These are phyloP conservation scores for Lactarius evosmus DNA, from an alignment of 768 basidiomycete genomes.

Conservation along the genomic window DNA sequence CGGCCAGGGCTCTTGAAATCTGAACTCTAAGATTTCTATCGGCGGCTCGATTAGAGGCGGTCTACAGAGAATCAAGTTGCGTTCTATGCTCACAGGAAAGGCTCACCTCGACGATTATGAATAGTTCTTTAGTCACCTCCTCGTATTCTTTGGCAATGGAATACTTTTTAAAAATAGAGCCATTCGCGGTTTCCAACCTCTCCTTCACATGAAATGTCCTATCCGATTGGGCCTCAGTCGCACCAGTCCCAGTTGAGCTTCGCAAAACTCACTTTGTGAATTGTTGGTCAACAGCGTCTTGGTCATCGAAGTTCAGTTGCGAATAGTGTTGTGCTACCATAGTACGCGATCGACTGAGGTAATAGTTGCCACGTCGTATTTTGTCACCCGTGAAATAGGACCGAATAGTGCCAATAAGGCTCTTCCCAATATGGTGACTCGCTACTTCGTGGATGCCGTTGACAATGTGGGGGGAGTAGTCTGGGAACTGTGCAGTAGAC, in stretches of 20 bases:
- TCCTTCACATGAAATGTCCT: not conserved
- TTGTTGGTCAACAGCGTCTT: rapidly evolving
- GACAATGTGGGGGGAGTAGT: not conserved
- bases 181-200: not conserved
- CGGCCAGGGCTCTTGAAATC: not conserved
- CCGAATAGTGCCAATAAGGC: not conserved
- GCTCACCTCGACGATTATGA: not conserved
- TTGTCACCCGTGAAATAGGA: not conserved
- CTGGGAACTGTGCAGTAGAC: not conserved
- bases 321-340: not conserved
- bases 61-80: not conserved
- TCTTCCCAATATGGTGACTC: not conserved
- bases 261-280: not conserved
- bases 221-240: not conserved
- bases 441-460: not conserved
- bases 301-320: rapidly evolving
- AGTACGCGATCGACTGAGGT: not conserved
- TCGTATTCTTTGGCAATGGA: not conserved
- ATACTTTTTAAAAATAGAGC: not conserved
- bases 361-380: not conserved
- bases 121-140: not conserved
- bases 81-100: too few relatives aligned
- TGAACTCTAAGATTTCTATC: not conserved
- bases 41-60: not conserved
- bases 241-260: not conserved